Evolutionary conservation across 2,329 filamentous ascomycete genomes (phyloP), one percentile per base, ranked within the genome.

Genomic region (Paecilomyces sp.): DNA sequence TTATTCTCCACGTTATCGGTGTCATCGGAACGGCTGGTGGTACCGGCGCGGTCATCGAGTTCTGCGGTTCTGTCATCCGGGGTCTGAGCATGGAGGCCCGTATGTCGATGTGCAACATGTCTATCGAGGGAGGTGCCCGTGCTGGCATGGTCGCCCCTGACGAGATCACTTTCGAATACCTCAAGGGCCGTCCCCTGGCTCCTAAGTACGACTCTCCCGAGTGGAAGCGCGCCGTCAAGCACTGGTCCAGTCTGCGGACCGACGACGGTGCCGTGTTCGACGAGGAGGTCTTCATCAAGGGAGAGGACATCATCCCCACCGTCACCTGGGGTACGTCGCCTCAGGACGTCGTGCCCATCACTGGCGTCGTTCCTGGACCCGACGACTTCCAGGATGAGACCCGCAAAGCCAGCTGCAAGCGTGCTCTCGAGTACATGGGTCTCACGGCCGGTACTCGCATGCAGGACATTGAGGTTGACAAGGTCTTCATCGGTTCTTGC

Each of bases 41-140:
- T 68, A 97, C 89, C 59, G 92, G 93, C 63, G 88, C 89, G 57
- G 94, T 97, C 65, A 97, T 99, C 69, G 94, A 99, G 80, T 99
- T 93, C 81, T 96, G 92, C 72, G 94, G 94, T 61, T 96, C 92
- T 57, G 91, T 94, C 62, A 97, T 99, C 73, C 87, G 91, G 67
- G 80, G 78, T 62, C 82, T 97, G 68, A 96, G 91, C 77, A 96
- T 99, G 85, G 94, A 97, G 78, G 94, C 93, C 52, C 87, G 94
- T 67, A 97, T 99, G 94, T 97, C 92, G 64, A 96, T 99, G 74
- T 97, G 94, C 82, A 99, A 99, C 81, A 97, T 97, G 94, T 92
- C 92, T 13, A 97, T 97, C 67, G 94, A 99, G 81, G 94, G 84
- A 67, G 94, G 94, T 77, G 94, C 94, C 55, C 85, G 94, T 78